These are phyloP conservation scores for Ehretia macrophylla DNA, from an alignment of 257 asterid genomes.

Conservation along the genomic window DNA sequence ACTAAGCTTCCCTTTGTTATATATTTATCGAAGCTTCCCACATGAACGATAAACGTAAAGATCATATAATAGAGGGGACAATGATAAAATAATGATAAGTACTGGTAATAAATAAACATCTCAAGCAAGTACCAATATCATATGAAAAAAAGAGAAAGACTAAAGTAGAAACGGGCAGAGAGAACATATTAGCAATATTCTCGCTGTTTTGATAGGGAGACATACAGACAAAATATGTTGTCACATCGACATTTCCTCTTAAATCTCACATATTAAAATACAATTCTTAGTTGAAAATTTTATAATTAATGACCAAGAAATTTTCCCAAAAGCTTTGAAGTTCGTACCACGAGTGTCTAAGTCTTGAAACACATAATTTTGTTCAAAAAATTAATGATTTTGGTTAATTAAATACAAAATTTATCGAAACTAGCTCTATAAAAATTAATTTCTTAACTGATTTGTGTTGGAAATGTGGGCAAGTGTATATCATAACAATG, in stretches of 20 bases:
- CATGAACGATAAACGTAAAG: conserved; percentile 18
- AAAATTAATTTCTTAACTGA: too few species aligned
- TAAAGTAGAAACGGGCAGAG: conserved; percentile 3
- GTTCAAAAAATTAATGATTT: too few species aligned
- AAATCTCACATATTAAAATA: conserved; percentile 14
- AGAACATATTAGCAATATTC: conserved; percentile 55
- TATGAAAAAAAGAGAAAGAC: neutral
- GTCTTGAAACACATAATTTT: too few species aligned
- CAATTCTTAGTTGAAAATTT: neutral
- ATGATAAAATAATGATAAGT: conserved; percentile 12
- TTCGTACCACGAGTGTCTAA: too few species aligned
- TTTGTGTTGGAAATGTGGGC: too few species aligned
- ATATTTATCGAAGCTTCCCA: conserved; percentile 5
- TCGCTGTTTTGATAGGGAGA: conserved; percentile 60
- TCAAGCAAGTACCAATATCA: neutral
- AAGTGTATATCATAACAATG: too few species aligned
- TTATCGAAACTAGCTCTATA: too few species aligned
- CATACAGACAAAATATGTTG: conserved; percentile 60
- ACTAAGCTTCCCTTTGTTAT: neutral
- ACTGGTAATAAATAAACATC: neutral
- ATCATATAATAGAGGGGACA: conserved; percentile 14
- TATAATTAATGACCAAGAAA: too few species aligned
- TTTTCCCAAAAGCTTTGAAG: too few species aligned
- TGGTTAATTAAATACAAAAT: too few species aligned
- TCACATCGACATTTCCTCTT: conserved; percentile 41